Evolutionary conservation across 805 yeast species (phyloP), one percentile per base, ranked within the genome.

Genomic region (Zygosaccharomyces lentus): DNA sequence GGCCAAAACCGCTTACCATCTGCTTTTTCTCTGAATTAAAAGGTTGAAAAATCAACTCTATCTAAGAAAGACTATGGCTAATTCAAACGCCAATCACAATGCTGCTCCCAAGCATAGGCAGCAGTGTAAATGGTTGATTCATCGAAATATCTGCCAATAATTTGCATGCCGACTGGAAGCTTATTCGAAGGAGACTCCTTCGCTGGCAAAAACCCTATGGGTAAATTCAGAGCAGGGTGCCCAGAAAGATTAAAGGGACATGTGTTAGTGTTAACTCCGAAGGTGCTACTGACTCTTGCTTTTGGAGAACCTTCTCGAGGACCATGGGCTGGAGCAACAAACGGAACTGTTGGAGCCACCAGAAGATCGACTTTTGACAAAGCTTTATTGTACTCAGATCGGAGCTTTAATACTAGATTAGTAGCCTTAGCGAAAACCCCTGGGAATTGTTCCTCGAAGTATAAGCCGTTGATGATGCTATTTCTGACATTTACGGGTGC

Each of bases 111-210:
- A 6, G 66, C 72, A 50, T 54, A 64, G 6, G 72, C 72, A 17
- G 64, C 70, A 27, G 60, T 54, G 45, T 63, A 66, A 8, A 68
- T 49, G 1, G 58, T 54, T 16, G 47, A 32, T 45, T 68, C 72
- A 44, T 61, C 69, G 42, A 57, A 68, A 47, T 62, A 58, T 48
- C 55, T 61, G 13, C 68, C 70, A 21, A 68, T 56, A 1, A 68
- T 53, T 49, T 68, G 72, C 45, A 68, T 45, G 15, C 70, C 69
- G 12, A 65, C 67, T 10, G 73, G 73, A 36, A 68, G 58, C 37
- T 58, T 64, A 43, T 53, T 47, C 9, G 57, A 59, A n/a, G 62
- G 61, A 24, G 63, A 64, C 34, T 66, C 70, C 5, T 47, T 16
- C 7, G 63, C 53, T 9, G 64, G 59, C 40, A 68, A 50, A 47